phyloP scores from a whole-genome alignment of 1,284 basidiomycete genomes.

The Hymenochaete sp. region DNA sequence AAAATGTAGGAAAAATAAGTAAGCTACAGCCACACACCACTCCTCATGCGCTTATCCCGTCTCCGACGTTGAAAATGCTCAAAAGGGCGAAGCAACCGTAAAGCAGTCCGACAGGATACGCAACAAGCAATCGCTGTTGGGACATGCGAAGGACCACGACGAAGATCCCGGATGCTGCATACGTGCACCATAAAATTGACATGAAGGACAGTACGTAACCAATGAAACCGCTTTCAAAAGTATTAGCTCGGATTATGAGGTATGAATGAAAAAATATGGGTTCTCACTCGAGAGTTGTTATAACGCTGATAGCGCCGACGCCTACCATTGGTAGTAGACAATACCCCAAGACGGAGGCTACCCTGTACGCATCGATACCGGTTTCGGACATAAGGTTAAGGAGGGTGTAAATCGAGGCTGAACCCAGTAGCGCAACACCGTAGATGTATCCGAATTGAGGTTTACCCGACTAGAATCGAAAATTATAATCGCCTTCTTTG shows the following conservation, averaged over 20 bases:
- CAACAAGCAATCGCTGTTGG: conserved; percentile 85
- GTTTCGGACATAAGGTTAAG: conserved; percentile 96
- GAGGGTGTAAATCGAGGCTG: conserved; percentile 88
- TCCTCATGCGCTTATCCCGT: conserved; percentile 7
- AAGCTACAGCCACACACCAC: background rate
- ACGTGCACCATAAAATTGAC: conserved; percentile 91
- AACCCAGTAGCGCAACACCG: conserved; percentile 92
- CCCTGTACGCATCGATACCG: conserved; percentile 94
- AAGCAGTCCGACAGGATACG: conserved; percentile 86
- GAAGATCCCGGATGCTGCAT: conserved; percentile 89
- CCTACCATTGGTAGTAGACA: conserved; percentile 96
- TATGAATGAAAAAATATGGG: conserved; percentile 10
- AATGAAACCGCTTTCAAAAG: conserved; percentile 51
- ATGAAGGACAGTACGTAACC: conserved; percentile 78
- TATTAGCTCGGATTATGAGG: conserved; percentile 18
- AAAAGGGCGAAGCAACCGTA: conserved; percentile 90
- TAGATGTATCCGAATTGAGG: conserved; percentile 99
- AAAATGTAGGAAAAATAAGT: background rate
- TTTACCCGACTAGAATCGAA: conserved; percentile 74
- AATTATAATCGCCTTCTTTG: background rate
- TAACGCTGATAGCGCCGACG: conserved; percentile 85
- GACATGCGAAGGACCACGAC: conserved; percentile 90
- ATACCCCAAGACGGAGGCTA: conserved; percentile 93
- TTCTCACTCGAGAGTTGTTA: conserved; percentile 82
- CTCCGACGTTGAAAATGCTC: conserved; percentile 66